phyloP scores from a whole-genome alignment of 768 basidiomycete species.

The Pulveroboletus sp. region DNA sequence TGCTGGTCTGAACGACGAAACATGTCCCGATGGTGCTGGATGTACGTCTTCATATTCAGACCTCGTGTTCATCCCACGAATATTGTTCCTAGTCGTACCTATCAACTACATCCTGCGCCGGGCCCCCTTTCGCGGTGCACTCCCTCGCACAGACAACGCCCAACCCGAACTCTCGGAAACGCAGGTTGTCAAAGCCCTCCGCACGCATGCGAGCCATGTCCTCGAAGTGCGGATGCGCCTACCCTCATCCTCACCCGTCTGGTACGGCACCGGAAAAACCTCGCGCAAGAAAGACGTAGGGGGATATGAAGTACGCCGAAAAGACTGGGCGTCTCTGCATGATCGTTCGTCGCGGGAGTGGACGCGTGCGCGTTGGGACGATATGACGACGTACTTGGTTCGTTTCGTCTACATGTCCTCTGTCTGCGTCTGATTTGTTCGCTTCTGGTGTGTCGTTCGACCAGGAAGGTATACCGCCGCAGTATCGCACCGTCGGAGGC shows the following conservation, averaged over 20 bases:
- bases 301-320: constrained; percentile 66
- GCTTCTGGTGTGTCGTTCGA: not conserved
- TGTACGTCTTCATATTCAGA: constrained; percentile 41
- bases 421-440: not conserved
- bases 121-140: constrained; percentile 27
- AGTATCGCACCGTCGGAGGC: constrained; percentile 49
- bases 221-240: constrained; percentile 66
- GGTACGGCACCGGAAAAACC: constrained; percentile 34
- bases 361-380: constrained; percentile 55
- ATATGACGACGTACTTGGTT: constrained; percentile 67
- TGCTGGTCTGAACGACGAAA: constrained; percentile 15
- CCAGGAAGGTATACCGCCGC: constrained; percentile 69
- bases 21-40: constrained; percentile 31
- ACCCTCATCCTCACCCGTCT: constrained; percentile 32
- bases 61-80: not conserved
- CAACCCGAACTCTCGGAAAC: constrained; percentile 37
- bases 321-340: constrained; percentile 36
- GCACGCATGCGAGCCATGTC: constrained; percentile 40
- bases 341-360: constrained; percentile 25
- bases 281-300: constrained; percentile 37
- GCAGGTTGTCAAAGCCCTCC: constrained; percentile 56
- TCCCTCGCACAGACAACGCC: not conserved
- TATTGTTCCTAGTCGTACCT: constrained; percentile 49
- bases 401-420: not conserved
- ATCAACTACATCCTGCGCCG: constrained; percentile 51